Evolutionary conservation across 179 eudicot genomes (phyloP).

Genomic region (Dionaea muscipula): DNA sequence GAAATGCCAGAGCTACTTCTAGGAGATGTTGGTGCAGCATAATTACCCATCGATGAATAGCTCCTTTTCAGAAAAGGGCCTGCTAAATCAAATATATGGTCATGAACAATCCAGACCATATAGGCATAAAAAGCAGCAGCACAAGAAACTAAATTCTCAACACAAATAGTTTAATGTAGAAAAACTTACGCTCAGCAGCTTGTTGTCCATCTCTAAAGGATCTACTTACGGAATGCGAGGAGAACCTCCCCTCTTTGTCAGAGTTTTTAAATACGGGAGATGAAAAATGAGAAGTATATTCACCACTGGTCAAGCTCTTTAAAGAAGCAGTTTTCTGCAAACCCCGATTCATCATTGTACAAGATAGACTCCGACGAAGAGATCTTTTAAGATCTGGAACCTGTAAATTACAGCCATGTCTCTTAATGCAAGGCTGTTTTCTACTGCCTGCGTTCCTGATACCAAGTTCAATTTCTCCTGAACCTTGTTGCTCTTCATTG

Average conservation of each 20-base stretch:
- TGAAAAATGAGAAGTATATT: conserved; percentile 9
- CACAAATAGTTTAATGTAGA: neutral
- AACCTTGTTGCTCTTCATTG: conserved; percentile 7
- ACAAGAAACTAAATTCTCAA: neutral
- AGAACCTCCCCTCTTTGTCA: conserved; percentile 13
- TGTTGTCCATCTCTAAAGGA: conserved; percentile 14
- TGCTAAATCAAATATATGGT: too few species aligned
- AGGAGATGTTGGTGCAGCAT: conserved; percentile 4
- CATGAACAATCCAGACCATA: neutral
- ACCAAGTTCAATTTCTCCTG: conserved; percentile 1
- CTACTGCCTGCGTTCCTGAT: conserved; percentile 6
- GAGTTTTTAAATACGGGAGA: conserved; percentile 11
- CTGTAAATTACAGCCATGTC: conserved; percentile 10
- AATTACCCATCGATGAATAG: conserved; percentile 10
- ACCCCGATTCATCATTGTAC: conserved; percentile 4
- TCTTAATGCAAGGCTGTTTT: conserved; percentile 12
- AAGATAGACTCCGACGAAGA: conserved; percentile 8
- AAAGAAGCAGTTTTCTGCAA: conserved; percentile 12
- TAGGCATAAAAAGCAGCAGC: too few species aligned
- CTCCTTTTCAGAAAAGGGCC: conserved; percentile 2
- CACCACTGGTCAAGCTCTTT: conserved; percentile 10
- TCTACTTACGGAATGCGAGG: conserved; percentile 12
- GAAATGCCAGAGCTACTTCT: conserved; percentile 7
- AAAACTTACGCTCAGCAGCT: conserved; percentile 20
- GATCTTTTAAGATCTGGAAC: conserved; percentile 16